phyloP scores from a whole-genome alignment of 2,329 filamentous ascomycete genomes.

The Trichoderma harzianum region DNA sequence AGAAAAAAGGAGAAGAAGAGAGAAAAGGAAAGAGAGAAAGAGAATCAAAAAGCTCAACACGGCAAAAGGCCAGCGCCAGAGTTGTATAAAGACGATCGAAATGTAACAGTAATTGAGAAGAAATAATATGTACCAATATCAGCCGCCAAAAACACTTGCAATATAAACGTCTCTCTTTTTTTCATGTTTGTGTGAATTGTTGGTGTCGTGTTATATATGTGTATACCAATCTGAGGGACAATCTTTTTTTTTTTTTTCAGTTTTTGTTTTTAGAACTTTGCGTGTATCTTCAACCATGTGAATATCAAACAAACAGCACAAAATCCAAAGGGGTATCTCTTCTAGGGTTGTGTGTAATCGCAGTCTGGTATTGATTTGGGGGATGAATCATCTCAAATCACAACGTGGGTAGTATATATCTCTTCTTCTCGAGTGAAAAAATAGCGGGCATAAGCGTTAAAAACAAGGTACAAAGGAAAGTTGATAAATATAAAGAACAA shows the following conservation, averaged over 20 bases:
- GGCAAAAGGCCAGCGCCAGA: background rate
- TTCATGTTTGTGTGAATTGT: background rate
- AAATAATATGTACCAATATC: constrained; percentile 11
- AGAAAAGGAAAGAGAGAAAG: background rate
- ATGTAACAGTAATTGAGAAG: background rate
- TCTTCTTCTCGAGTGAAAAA: background rate
- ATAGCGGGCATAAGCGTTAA: background rate
- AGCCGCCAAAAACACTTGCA: background rate
- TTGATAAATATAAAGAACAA: background rate
- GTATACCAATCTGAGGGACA: constrained; percentile 27
- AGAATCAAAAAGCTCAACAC: constrained; percentile 9
- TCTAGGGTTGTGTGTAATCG: constrained; percentile 31
- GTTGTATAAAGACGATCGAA: background rate
- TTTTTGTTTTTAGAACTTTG: background rate
- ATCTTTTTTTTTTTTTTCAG: background rate
- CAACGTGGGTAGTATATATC: constrained; percentile 20
- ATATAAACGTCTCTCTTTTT: background rate
- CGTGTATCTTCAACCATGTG: constrained; percentile 1
- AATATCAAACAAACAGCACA: constrained; percentile 26
- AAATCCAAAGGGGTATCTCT: constrained; percentile 42
- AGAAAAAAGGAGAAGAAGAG: background rate
- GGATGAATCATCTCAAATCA: constrained; percentile 24
- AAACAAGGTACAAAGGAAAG: background rate
- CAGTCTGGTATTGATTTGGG: constrained; percentile 29
- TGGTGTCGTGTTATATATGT: background rate